These are phyloP conservation scores for Metarhizium rileyi DNA, from an alignment of 2,329 filamentous ascomycete species.

Conservation along the genomic window DNA sequence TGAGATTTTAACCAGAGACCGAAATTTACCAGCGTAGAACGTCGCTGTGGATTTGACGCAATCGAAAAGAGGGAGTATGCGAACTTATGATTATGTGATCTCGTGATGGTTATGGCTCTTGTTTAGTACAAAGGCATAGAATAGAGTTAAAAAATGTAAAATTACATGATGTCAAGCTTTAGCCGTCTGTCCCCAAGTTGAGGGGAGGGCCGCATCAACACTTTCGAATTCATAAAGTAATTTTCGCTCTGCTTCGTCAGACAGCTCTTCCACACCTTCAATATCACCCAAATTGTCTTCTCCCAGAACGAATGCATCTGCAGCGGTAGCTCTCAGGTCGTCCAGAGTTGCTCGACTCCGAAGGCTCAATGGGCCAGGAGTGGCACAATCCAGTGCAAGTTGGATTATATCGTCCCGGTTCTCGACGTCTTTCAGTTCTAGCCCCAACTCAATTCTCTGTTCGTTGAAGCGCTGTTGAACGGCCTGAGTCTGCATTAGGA, in stretches of 20 bases:
- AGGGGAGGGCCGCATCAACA: constrained; percentile 12
- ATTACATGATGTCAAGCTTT: neutral
- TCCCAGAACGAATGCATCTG: constrained; percentile 38
- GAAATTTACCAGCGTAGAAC: constrained; percentile 2
- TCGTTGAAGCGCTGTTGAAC: constrained; percentile 57
- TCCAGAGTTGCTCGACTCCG: constrained; percentile 27
- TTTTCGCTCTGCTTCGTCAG: constrained; percentile 26
- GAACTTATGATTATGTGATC: neutral
- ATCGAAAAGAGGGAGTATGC: neutral
- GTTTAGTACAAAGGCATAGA: neutral
- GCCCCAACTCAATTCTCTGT: constrained; percentile 55
- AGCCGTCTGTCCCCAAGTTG: constrained; percentile 2
- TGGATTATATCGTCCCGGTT: constrained; percentile 28
- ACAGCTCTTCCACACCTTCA: constrained; percentile 29
- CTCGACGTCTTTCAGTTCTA: constrained; percentile 33
- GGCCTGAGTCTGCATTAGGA: constrained; percentile 66
- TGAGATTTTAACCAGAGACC: constrained; percentile 45
- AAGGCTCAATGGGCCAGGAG: constrained; percentile 27
- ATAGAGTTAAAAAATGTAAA: neutral
- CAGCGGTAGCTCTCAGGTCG: constrained; percentile 29
- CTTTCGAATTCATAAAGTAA: constrained; percentile 24
- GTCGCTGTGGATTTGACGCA: neutral
- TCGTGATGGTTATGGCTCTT: neutral
- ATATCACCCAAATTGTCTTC: constrained; percentile 28
- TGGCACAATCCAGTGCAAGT: constrained; percentile 32